Evolutionary conservation across 306 rosid species (phyloP).

Genomic region (Quercus aquifolioides): DNA sequence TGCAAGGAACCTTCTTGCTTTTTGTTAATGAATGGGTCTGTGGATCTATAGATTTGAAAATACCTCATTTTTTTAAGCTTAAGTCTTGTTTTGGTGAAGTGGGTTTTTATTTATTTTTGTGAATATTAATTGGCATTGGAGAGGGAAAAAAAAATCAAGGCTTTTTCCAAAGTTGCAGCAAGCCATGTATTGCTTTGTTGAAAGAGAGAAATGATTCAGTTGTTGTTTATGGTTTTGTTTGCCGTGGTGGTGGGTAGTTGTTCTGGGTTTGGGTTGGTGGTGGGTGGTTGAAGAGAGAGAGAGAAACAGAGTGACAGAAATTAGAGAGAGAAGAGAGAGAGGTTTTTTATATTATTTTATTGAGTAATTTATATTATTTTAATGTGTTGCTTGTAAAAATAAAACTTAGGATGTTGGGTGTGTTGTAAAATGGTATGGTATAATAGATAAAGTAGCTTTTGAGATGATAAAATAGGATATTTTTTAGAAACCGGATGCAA

Average conservation of each 20-base stretch:
- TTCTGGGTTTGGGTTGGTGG: too few relatives aligned
- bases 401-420: too few relatives aligned
- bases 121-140: conserved; percentile 1
- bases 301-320: too few relatives aligned
- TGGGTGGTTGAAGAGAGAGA: too few relatives aligned
- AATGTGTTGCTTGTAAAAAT: too few relatives aligned
- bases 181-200: conserved; percentile 5
- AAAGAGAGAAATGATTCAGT: conserved; percentile 63
- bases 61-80: not conserved
- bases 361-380: too few relatives aligned
- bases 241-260: conserved; percentile 38
- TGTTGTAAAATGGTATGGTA: too few relatives aligned
- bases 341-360: too few relatives aligned
- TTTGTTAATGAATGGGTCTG: not conserved
- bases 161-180: conserved; percentile 12
- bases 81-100: not conserved
- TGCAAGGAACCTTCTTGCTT: conserved; percentile 9
- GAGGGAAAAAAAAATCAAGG: not conserved
- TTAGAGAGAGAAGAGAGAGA: too few relatives aligned
- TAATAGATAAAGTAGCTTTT: too few relatives aligned
- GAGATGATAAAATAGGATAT: too few relatives aligned
- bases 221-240: conserved; percentile 76
- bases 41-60: conserved; percentile 1
- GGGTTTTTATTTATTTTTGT: conserved; percentile 6
- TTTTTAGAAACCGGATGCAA: too few relatives aligned